Conservation (phyloP, 2,329 filamentous ascomycete species). For the Trichoderma guizhouense region DNA sequence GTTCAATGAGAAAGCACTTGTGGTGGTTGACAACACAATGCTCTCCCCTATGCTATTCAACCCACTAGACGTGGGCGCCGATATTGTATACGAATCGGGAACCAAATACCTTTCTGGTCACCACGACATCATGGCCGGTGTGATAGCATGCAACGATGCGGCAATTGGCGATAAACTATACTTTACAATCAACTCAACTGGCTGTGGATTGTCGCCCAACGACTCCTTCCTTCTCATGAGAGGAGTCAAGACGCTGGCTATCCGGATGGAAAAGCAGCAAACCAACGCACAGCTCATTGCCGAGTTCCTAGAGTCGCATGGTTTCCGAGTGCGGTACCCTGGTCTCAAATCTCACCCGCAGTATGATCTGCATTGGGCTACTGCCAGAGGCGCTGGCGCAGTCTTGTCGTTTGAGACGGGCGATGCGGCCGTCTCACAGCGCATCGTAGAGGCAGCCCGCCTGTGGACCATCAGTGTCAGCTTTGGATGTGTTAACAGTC, state of each 20-base stretch:
- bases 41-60: constrained; percentile 92
- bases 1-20: constrained; percentile 72
- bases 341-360: constrained; percentile 93
- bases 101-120: constrained; percentile 98
- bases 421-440: constrained; percentile 75
- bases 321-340: constrained; percentile 93
- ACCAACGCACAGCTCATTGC: constrained; percentile 87
- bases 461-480: constrained; percentile 95
- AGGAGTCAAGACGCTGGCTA: constrained; percentile 92
- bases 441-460: constrained; percentile 88
- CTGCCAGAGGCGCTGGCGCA: constrained; percentile 89
- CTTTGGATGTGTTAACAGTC: constrained; percentile 95
- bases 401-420: constrained; percentile 97
- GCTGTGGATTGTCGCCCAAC: constrained; percentile 90
- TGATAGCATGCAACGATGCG: constrained; percentile 85
- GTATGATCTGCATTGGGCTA: constrained; percentile 92
- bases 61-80: constrained; percentile 88
- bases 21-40: constrained; percentile 98
- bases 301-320: constrained; percentile 82
- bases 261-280: constrained; percentile 99
- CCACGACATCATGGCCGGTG: constrained; percentile 98
- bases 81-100: constrained; percentile 95
- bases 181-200: constrained; percentile 95
- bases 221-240: constrained; percentile 95
- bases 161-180: constrained; percentile 83